phyloP scores from a whole-genome alignment of 352 stramenopile species.

The Stephanocyclus meneghinianus region DNA sequence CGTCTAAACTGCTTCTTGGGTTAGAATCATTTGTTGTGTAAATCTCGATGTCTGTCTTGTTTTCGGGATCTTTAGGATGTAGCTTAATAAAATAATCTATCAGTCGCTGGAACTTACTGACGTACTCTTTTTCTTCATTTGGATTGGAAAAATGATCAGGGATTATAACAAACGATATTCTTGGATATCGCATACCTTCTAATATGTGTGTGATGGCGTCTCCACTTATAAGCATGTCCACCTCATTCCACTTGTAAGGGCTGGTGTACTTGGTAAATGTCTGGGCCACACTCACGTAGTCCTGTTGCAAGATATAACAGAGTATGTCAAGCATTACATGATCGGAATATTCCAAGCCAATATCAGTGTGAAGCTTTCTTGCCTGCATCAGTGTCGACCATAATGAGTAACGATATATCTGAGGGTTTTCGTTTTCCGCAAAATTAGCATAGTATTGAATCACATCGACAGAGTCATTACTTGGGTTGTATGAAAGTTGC shows the following conservation, averaged over 20 bases:
- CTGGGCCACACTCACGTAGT: conserved; percentile 75
- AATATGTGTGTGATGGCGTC: conserved; percentile 65
- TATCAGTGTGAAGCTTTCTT: conserved; percentile 8
- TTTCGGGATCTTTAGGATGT: conserved; percentile 53
- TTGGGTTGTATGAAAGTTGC: conserved; percentile 73
- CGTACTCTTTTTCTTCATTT: conserved; percentile 71
- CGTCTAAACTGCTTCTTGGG: conserved; percentile 32
- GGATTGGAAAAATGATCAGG: conserved; percentile 61
- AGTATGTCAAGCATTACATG: not conserved
- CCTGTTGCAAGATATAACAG: conserved; percentile 21
- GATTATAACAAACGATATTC: conserved; percentile 81
- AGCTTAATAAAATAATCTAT: conserved; percentile 78
- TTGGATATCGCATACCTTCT: conserved; percentile 71
- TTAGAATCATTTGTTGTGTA: conserved; percentile 35
- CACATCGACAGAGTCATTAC: conserved; percentile 79
- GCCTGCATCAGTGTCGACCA: conserved; percentile 66
- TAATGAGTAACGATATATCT: conserved; percentile 78
- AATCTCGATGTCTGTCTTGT: conserved; percentile 62
- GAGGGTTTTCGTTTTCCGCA: conserved; percentile 64
- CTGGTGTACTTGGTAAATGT: conserved; percentile 82
- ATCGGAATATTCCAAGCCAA: not conserved
- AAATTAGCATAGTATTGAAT: conserved; percentile 78
- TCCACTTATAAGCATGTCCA: conserved; percentile 81
- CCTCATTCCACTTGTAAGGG: conserved; percentile 80
- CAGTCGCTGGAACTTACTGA: conserved; percentile 71